Evolutionary conservation across 2,329 filamentous ascomycete genomes (phyloP), one percentile per base, ranked within the genome.

Genomic region (Fonsecaea monophora): DNA sequence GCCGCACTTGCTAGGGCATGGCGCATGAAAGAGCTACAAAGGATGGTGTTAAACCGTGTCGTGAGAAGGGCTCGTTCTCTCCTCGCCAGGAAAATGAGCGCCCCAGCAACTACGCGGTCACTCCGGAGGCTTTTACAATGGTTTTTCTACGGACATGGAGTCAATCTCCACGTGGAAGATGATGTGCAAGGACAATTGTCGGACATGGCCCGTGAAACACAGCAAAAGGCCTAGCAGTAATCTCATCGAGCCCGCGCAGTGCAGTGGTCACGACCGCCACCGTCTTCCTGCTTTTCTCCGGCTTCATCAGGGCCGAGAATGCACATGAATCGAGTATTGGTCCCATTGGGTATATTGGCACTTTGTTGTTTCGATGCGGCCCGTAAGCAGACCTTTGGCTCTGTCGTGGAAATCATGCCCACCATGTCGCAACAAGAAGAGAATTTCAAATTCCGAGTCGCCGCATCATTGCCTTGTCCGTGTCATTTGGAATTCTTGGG

Each of bases 261-360:
- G n/a, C 4, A 25, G 42, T 48, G 7, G 5, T 6, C 42, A 21
- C 5, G 4, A 21, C 10, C 12, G 12, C 38, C 38, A 6, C 15
- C n/a, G 13, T 42, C 38, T 13, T 15, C 38, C 38, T 42, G 38
- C 6, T 21, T 6, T 21, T 21, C n/a, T 48, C 42, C 10, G n/a
- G 6, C 42, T 48, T 48, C 42, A 48, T 21, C 18, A 25, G n/a
- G 30, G n/a, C 25, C 25, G 1, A 6, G 25, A 9, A 35, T 35
- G 42, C 35, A 7, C n/a, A 34, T n/a, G 12, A 7, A 56, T 30
- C 30, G 53, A 56, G 53, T 12, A 50, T 50, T 4, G 38, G 35
- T 56, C 53, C 18, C 7, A 34, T 56, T 34, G 35, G 53, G 45
- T 25, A 50, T 50, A 21, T 50, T 50, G 25, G 21, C 18, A 50